These are phyloP conservation scores for Apiospora phragmitis DNA, from an alignment of 2,329 filamentous ascomycete genomes.

Conservation along the genomic window DNA sequence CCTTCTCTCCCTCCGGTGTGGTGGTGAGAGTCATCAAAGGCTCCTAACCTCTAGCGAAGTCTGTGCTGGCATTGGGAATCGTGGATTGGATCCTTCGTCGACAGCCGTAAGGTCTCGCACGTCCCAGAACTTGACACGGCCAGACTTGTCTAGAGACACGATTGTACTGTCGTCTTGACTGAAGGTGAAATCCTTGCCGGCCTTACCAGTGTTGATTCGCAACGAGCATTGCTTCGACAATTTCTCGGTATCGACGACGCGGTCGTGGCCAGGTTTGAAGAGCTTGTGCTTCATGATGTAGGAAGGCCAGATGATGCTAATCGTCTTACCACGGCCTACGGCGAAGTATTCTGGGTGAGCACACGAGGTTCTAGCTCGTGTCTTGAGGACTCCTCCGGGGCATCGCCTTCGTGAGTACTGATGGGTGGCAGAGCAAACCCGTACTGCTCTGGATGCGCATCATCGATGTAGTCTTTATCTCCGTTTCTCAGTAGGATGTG, in stretches of 20 bases:
- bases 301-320: conserved; percentile 79
- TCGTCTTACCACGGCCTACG: conserved; percentile 92
- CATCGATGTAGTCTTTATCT: conserved; percentile 77
- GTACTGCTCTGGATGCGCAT: conserved; percentile 77
- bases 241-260: conserved; percentile 80
- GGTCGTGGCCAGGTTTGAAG: conserved; percentile 64
- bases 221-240: conserved; percentile 84
- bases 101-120: conserved; percentile 72
- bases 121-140: conserved; percentile 97
- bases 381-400: conserved; percentile 94
- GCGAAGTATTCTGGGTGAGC: conserved; percentile 92
- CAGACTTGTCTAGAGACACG: conserved; percentile 94
- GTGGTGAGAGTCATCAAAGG: conserved; percentile 86
- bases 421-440: conserved; percentile 89
- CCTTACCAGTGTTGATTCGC: conserved; percentile 96
- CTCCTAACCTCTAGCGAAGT: conserved; percentile 76
- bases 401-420: conserved; percentile 82
- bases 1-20: conserved; percentile 85
- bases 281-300: conserved; percentile 63
- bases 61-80: conserved; percentile 53
- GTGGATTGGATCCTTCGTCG: conserved; percentile 51
- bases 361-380: conserved; percentile 85
- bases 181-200: conserved; percentile 96
- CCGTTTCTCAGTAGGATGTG: conserved; percentile 82
- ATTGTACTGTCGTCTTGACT: conserved; percentile 95